Conservation (phyloP, 2,329 filamentous ascomycete genomes). For the Colletotrichum simmondsii region DNA sequence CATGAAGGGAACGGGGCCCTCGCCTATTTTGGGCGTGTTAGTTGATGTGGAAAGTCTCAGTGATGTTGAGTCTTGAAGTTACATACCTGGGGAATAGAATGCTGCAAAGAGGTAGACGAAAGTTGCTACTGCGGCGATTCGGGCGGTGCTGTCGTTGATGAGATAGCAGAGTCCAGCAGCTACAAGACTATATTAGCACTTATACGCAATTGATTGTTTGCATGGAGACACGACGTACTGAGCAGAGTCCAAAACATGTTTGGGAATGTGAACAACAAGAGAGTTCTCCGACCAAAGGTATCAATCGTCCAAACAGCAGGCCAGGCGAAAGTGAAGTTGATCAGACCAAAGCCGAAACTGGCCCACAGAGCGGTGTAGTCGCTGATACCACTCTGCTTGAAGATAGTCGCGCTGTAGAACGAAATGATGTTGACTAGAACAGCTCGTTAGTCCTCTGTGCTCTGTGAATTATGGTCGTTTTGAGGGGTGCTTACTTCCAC, state of each 20-base stretch:
- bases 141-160: slow-evolving; percentile 49
- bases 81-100: slow-evolving; percentile 70
- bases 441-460: neutral
- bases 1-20: slow-evolving; percentile 71
- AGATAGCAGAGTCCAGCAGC: slow-evolving; percentile 52
- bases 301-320: slow-evolving; percentile 76
- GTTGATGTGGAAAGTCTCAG: accelerated
- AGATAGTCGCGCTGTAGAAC: slow-evolving; percentile 60
- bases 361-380: slow-evolving; percentile 52
- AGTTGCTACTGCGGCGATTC: slow-evolving; percentile 65
- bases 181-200: slow-evolving; percentile 16
- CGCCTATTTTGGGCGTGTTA: slow-evolving; percentile 40
- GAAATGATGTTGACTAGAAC: slow-evolving; percentile 59
- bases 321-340: slow-evolving; percentile 75
- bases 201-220: neutral
- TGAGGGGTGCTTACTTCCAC: slow-evolving; percentile 52
- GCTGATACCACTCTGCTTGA: slow-evolving; percentile 53
- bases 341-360: slow-evolving; percentile 58
- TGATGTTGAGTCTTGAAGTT: neutral
- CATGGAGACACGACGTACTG: slow-evolving; percentile 35
- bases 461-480: neutral
- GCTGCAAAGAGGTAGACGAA: slow-evolving; percentile 75
- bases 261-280: slow-evolving; percentile 74
- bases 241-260: slow-evolving; percentile 73
- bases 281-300: slow-evolving; percentile 70